Base-by-base conservation (phyloP, 441 rosid species). In the Pelargonium exstipulatum region DNA sequence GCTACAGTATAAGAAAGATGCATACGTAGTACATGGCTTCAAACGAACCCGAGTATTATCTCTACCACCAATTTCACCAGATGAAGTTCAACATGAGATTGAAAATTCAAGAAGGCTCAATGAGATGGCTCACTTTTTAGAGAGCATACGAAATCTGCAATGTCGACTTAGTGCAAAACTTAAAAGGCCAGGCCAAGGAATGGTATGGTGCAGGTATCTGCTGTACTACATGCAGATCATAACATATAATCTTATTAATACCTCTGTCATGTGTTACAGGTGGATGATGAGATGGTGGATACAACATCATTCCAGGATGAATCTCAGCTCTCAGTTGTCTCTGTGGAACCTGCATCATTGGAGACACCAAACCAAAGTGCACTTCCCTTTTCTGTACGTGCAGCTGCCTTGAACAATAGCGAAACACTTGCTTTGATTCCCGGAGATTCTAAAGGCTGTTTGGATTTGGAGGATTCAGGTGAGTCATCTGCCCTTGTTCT, bases 101-200 rank as follows among this genome's bases (percentile, higher is more conserved):
- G 83, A 73, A 74, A 80, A 68, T 79, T 81, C 84, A 58, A 81
- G 77, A 78, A 85, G 84, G 81, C 86, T 95, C 79, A 70, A 73
- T 76, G 95, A 89, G 73, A 88, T 92, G 93, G 90, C 97, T 73
- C 89, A 78, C 76, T 85, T 88, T 80, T 76, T 92, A 83, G 99
- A 95, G 87, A 80, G 86, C 74, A 86, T 89, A 61, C 88, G 99
- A 24, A 87, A 85, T 72, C 78, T 92, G 79, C 97, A 95, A 74
- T 73, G 79, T 77, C 94, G 82, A 72, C 86, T 89, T 71, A 73
- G 82, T 77, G 80, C 80, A 68, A 92, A 83, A 81, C 82, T 84
- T 68, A 90, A 85, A 82, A 88, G 86, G 85, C 87, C 89, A 24
- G 84, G 91, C 82, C 89, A 85, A 70, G 86, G 83, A 82, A 58